Base-by-base conservation (phyloP, 2,329 filamentous ascomycete species). In the Sporothrix mexicana region DNA sequence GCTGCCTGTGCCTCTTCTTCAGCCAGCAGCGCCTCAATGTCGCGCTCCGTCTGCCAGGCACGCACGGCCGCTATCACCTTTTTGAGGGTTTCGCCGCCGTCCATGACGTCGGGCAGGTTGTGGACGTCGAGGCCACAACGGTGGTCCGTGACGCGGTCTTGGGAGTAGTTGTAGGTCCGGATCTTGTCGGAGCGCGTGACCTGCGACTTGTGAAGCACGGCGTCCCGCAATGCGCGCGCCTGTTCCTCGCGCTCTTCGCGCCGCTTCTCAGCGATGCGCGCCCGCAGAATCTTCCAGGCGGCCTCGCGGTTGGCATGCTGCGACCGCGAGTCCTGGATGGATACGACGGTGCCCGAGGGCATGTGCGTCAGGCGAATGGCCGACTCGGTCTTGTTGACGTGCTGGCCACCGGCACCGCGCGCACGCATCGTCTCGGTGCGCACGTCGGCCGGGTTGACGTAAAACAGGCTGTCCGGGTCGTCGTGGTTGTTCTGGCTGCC, bases 341-440 rank as follows among this genome's bases (percentile, higher is more conserved):
- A 91, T 15, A 98, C 95, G 1, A 93, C 89, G 0, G 91, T 96
- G 61, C 92, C 93, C 0, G 94, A 97, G 1, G 96, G 96, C 7
- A 92, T 82, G 83, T 99, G 96, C 1, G 95, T 98, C 78, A 99
- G 86, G 10, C 96, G 91, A 74, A 99, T 93, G 3, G 96, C 96
- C 43, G 94, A 97, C 83, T 99, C 96, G 0, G 96, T 99, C 81
- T 95, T 98, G 84, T 99, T 99, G 80, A 99, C 96, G 82, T 99
- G 96, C 84, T 99, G 96, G 0, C 96, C 96, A 45, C 96, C 96
- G 0, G 96, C 95, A 74, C 96, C 96, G 62, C 93, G 86, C 0
- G 96, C 94, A 17, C 95, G 88, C 95, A 98, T 97, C 74, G 94
- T 93, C 80, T 99, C 96, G 23, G 89, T 85, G 69, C 87, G 87